These are phyloP conservation scores for Acacia crassicarpa DNA, from an alignment of 306 rosid species.

Conservation along the genomic window DNA sequence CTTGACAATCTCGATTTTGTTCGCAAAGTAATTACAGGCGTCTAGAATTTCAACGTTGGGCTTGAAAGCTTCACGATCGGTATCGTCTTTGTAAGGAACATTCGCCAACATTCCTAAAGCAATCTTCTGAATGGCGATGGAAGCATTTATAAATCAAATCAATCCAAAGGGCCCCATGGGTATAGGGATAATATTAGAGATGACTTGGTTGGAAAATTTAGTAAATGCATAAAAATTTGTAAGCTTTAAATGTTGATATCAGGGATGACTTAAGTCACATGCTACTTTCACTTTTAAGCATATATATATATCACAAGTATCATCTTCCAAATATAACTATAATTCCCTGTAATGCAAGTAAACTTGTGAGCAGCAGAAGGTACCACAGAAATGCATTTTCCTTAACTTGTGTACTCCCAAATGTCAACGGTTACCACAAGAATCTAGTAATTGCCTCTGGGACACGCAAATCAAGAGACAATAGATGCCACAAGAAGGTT, in stretches of 20 bases:
- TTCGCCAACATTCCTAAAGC: constrained; percentile 31
- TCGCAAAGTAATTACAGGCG: constrained; percentile 39
- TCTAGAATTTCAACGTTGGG: constrained; percentile 43
- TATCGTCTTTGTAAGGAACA: not conserved
- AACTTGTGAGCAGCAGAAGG: not conserved
- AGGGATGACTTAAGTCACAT: not conserved
- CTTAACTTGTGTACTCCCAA: not conserved
- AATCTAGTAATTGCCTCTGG: not conserved
- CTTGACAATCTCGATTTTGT: constrained; percentile 31
- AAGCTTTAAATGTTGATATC: not conserved
- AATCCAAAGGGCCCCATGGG: not conserved
- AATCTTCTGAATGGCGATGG: constrained; percentile 44
- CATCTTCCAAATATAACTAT: not conserved
- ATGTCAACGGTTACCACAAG: not conserved
- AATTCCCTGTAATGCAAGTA: too few relatives aligned
- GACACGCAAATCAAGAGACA: not conserved
- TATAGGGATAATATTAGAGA: too few relatives aligned
- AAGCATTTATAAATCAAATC: constrained; percentile 37
- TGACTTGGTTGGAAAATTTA: not conserved
- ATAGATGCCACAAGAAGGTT: not conserved
- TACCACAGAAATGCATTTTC: not conserved
- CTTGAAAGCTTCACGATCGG: constrained; percentile 27
- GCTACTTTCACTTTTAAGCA: not conserved
- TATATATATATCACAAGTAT: not conserved
- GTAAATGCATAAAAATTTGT: not conserved